phyloP scores from a whole-genome alignment of 1,139 yeast species.

The Candida frijolesensis region DNA sequence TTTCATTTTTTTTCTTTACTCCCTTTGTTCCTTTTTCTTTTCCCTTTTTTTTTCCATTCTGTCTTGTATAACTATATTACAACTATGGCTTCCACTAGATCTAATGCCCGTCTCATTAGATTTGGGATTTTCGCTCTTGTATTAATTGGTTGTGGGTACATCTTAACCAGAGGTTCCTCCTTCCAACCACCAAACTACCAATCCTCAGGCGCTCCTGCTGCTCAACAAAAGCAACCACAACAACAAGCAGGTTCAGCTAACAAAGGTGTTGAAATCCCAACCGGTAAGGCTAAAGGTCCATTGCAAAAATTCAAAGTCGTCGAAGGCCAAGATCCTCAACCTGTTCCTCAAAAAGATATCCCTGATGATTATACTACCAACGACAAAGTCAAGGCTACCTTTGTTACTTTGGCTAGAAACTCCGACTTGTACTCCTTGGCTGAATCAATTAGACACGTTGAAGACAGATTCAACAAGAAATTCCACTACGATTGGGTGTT shows the following conservation, averaged over 20 bases:
- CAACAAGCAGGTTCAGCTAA: constrained; percentile 12
- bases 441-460: constrained; percentile 46
- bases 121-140: constrained; percentile 63
- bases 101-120: constrained; percentile 63
- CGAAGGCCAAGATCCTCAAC: constrained; percentile 15
- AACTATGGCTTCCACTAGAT: constrained; percentile 45
- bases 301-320: constrained; percentile 11
- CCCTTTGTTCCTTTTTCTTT: not conserved
- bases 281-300: constrained; percentile 12
- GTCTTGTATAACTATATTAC: not conserved
- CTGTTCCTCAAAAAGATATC: constrained; percentile 14
- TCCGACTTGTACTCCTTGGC: constrained; percentile 37
- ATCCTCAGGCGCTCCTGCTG: constrained; percentile 15
- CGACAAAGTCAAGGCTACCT: constrained; percentile 44
- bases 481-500: constrained; percentile 52
- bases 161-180: constrained; percentile 60
- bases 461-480: constrained; percentile 46
- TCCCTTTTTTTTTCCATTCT: not conserved
- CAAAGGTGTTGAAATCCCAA: constrained; percentile 11
- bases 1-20: not conserved
- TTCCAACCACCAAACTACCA: constrained; percentile 30
- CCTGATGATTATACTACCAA: constrained; percentile 18
- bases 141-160: constrained; percentile 58
- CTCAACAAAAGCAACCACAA: constrained; percentile 11
- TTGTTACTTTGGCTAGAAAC: constrained; percentile 49